These are phyloP conservation scores for Lathyrus tuberosus DNA, from an alignment of 306 rosid genomes.

Conservation along the genomic window DNA sequence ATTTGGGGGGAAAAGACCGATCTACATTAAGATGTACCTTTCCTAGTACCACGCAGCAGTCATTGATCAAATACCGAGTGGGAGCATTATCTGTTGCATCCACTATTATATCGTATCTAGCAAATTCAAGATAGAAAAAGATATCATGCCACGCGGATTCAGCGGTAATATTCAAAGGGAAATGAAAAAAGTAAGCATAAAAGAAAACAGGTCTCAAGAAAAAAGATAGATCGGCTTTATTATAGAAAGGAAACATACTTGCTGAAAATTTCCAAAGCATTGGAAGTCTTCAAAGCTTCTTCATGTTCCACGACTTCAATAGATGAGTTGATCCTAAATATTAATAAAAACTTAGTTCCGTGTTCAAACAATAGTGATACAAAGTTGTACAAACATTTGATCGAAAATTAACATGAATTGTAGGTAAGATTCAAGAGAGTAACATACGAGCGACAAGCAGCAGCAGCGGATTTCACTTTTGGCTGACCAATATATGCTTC, in stretches of 20 bases:
- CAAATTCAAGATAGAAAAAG: constrained; percentile 21
- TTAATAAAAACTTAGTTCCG: constrained; percentile 37
- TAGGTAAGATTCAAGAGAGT: neutral
- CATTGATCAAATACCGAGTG: constrained; percentile 90
- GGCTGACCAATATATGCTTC: constrained; percentile 90
- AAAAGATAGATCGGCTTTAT: neutral
- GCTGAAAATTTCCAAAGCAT: constrained; percentile 84
- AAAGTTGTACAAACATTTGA: constrained; percentile 26
- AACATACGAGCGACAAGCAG: constrained; percentile 79
- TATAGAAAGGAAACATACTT: constrained; percentile 61
- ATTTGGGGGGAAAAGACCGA: too few species aligned
- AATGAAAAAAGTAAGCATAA: constrained; percentile 2
- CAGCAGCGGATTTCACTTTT: constrained; percentile 89
- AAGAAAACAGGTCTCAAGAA: constrained; percentile 14
- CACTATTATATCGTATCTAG: constrained; percentile 79
- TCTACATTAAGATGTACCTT: constrained; percentile 59
- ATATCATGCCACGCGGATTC: neutral
- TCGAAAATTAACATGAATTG: constrained; percentile 27
- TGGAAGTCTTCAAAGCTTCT: constrained; percentile 83
- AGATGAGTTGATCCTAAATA: constrained; percentile 77
- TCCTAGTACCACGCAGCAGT: constrained; percentile 94
- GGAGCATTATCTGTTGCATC: constrained; percentile 99
- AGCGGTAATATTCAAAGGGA: constrained; percentile 3
- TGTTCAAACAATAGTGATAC: constrained; percentile 30
- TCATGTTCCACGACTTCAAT: constrained; percentile 76